These are phyloP conservation scores for Collariella sp. DNA, from an alignment of 495 filamentous ascomycete species.

Conservation along the genomic window DNA sequence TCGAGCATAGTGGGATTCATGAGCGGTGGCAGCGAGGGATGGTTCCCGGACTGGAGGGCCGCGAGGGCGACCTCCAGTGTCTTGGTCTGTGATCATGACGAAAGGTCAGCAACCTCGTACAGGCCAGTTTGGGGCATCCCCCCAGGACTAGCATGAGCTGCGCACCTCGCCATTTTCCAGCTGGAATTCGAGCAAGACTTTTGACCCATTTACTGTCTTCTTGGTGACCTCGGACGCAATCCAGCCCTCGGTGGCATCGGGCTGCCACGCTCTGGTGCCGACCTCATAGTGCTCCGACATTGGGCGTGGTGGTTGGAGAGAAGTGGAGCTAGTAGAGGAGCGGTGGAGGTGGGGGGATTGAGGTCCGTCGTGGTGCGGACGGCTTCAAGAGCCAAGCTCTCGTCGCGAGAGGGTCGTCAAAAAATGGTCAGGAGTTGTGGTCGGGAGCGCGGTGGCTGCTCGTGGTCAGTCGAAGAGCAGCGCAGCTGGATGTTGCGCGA, in stretches of 20 bases:
- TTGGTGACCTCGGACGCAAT: conserved; percentile 89
- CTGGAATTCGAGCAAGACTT: conserved; percentile 75
- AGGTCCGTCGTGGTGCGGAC: conserved; percentile 13
- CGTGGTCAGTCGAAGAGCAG: conserved; percentile 8
- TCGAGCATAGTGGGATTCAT: conserved; percentile 99
- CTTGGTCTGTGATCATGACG: conserved; percentile 49
- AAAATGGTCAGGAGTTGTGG: conserved; percentile 4
- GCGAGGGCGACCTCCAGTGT: conserved; percentile 71
- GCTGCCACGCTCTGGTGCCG: conserved; percentile 96
- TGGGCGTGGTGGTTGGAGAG: conserved; percentile 21
- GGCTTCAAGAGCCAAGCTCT: conserved; percentile 23
- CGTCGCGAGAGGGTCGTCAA: conserved; percentile 9
- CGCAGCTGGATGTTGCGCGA: neutral
- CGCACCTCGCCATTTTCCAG: conserved; percentile 88
- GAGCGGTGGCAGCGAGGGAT: conserved; percentile 75
- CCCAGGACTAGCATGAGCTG: conserved; percentile 5
- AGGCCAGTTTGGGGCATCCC: neutral
- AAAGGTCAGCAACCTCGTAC: conserved; percentile 19
- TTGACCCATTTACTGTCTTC: conserved; percentile 75
- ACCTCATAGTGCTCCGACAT: conserved; percentile 98
- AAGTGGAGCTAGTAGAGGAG: conserved; percentile 1
- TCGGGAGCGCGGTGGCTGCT: conserved; percentile 1
- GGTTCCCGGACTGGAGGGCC: conserved; percentile 58
- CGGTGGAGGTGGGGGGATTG: conserved; percentile 1
- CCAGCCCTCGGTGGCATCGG: conserved; percentile 92